Base-by-base conservation (phyloP, 2,329 filamentous ascomycete genomes). In the Dactylellina parvicollis region DNA sequence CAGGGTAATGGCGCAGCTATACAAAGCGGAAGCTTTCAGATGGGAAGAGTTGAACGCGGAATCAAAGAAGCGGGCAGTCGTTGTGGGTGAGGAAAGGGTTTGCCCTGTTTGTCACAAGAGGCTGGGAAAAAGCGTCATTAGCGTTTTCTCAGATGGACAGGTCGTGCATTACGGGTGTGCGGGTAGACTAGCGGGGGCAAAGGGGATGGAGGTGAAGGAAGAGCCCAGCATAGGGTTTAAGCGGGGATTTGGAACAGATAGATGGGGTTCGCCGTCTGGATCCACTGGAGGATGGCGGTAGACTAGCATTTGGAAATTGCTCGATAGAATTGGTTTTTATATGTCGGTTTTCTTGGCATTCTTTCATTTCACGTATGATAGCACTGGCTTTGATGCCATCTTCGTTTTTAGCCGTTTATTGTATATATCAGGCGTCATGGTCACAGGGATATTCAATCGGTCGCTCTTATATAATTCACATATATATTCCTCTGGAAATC, bases 61-160 rank as follows among this genome's bases (percentile, higher is more conserved):
- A 0, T 86, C 86, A 1, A 82, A 87, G 77, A 89, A 86, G 77
- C 81, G 87, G 36, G 86, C 92, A 76, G 92, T 97, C 9, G 87
- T 92, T 18, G 88, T 99, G 56, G 88, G 86, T 8, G 94, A 99
- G 78, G 94, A 98, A 79, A 85, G 92, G 56, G 89, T 96, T 61
- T 99, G 95, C 80, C 89, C 90, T 10, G 91, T 96, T 14, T 99
- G 95, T 80, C 90, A 96, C 81, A 98, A 97, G 84, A 85, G 95
- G 76, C 86, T 99, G 76, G 94, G 93, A 0, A 90, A 92, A 1
- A 96, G 91, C 80, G 95, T 96, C 16, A 90, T 98, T 71, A 89
- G 93, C 40, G 93, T 97, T 10, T 86, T 95, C 81, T 92, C 93
- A 4, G 91, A 73, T 50, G 75, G 73, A 30, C 57, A 70, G 24